Base-by-base conservation (phyloP, 2,329 filamentous ascomycete genomes). In the Botryotinia globosa region DNA sequence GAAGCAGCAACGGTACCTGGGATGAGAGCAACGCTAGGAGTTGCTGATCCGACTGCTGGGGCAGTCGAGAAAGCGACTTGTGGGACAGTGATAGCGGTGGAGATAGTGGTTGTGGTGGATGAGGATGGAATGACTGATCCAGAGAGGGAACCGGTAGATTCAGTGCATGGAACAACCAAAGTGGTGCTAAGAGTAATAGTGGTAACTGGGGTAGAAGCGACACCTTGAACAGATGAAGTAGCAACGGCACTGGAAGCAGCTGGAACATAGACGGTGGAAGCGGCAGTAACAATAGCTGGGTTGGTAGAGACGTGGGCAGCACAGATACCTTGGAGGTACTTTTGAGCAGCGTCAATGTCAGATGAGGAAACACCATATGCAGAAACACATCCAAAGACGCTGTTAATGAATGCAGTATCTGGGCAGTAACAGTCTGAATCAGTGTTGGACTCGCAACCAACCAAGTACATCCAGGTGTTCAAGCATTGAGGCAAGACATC, bases 241-340 rank as follows among this genome's bases (percentile, higher is more conserved):
- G 74, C 73, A 58, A 74, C 45, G 61, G 77, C 71, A 63, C 22
- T 45, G 75, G 70, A 76, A 45, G 87, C 87, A 79, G 89, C 85
- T 82, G 91, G 87, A 72, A 86, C 86, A 4, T 73, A 63, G 18
- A 89, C 84, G 56, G 86, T 85, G 37, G 92, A 89, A 77, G 93
- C 89, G 75, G 88, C 90, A 67, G 92, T 97, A 80, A 93, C 88
- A 79, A 98, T 92, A 76, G 87, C 92, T n/a, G 94, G 94, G 88
- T 98, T 97, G 81, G 87, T 78, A 25, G 87, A 85, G 51, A 93
- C 87, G 83, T 91, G 91, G 70, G 87, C 84, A 73, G 92, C 94
- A 85, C 95, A 98, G 83, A 98, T 93, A 65, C 94, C 94, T 83
- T 94, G 91, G 86, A 98, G 91, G 89, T 93, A 97, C 79, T 88